These are phyloP conservation scores for Russula griseocarnosa DNA, from an alignment of 768 basidiomycete genomes.

Conservation along the genomic window DNA sequence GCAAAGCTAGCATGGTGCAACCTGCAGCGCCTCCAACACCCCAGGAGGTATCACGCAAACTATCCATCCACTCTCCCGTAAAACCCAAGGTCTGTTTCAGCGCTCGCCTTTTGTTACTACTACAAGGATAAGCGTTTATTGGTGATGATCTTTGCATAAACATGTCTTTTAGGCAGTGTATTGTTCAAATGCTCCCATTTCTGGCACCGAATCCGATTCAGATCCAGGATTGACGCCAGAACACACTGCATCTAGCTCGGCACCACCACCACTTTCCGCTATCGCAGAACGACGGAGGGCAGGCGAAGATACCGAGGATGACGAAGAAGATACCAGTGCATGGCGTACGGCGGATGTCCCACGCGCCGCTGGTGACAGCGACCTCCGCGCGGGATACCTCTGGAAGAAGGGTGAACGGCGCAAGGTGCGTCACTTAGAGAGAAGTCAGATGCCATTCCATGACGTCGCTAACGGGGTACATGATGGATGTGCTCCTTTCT, in stretches of 20 bases:
- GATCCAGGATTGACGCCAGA: conserved; percentile 66
- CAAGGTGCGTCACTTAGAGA: conserved; percentile 59
- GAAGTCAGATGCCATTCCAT: background rate
- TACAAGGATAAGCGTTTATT: background rate
- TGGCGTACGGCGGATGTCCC: conserved; percentile 53
- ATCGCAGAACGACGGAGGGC: conserved; percentile 65
- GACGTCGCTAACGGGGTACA: background rate
- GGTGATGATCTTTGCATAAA: background rate
- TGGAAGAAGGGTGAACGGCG: conserved; percentile 97
- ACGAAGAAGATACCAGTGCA: conserved; percentile 72
- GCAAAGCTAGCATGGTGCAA: conserved; percentile 14
- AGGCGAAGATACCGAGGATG: conserved; percentile 55
- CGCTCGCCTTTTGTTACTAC: conserved; percentile 1
- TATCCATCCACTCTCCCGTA: conserved; percentile 67
- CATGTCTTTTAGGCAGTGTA: conserved; percentile 31
- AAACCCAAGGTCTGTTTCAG: conserved; percentile 40
- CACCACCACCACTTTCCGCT: conserved; percentile 44
- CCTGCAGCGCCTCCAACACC: conserved; percentile 68
- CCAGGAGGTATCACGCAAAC: conserved; percentile 82
- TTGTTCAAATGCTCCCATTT: conserved; percentile 41
- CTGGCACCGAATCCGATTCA: conserved; percentile 84
- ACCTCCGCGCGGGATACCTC: conserved; percentile 89
- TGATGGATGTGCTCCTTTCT: background rate
- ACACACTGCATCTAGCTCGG: conserved; percentile 21
- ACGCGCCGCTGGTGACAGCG: conserved; percentile 56